These are phyloP conservation scores for Chaetomium cochliodes DNA, from an alignment of 495 filamentous ascomycete genomes.

Conservation along the genomic window DNA sequence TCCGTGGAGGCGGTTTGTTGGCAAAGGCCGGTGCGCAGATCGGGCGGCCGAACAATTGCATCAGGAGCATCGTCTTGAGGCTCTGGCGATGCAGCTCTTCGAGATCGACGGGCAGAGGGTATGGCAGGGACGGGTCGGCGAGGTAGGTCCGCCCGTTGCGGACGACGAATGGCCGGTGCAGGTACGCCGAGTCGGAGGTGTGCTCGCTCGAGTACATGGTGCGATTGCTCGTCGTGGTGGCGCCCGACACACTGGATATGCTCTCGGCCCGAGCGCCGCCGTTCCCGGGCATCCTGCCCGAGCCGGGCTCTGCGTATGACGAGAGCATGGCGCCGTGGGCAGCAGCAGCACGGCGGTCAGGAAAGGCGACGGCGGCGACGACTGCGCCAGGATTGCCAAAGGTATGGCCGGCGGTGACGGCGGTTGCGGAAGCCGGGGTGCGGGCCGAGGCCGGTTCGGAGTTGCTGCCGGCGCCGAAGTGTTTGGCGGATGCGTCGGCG, in stretches of 20 bases:
- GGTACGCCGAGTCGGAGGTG: slow-evolving; percentile 32
- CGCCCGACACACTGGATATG: slow-evolving; percentile 40
- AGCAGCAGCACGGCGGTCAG: slow-evolving; percentile 31
- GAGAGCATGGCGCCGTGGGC: slow-evolving; percentile 43
- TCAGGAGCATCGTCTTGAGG: slow-evolving; percentile 75
- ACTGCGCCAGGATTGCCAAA: slow-evolving; percentile 9
- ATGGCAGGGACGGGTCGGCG: slow-evolving; percentile 68
- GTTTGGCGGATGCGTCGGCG: slow-evolving; percentile 28
- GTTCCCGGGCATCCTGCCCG: slow-evolving; percentile 24
- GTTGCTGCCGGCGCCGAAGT: slow-evolving; percentile 31
- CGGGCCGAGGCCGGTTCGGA: slow-evolving; percentile 35
- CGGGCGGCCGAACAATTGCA: slow-evolving; percentile 75
- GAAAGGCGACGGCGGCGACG: slow-evolving; percentile 19
- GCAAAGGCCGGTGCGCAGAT: slow-evolving; percentile 68
- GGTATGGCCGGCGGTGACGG: slow-evolving; percentile 10
- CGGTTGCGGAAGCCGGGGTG: slow-evolving; percentile 28
- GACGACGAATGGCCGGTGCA: slow-evolving; percentile 62
- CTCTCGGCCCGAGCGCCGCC: slow-evolving; percentile 40
- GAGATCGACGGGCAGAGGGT: slow-evolving; percentile 86
- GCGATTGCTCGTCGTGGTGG: slow-evolving; percentile 37
- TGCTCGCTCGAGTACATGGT: slow-evolving; percentile 41
- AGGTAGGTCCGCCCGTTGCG: slow-evolving; percentile 79
- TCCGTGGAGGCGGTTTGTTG: slow-evolving; percentile 66
- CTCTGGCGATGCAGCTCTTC: slow-evolving; percentile 84
- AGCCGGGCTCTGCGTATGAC: slow-evolving; percentile 32